phyloP scores from a whole-genome alignment of 1,139 yeast genomes.

The Lodderomyces beijingensis region DNA sequence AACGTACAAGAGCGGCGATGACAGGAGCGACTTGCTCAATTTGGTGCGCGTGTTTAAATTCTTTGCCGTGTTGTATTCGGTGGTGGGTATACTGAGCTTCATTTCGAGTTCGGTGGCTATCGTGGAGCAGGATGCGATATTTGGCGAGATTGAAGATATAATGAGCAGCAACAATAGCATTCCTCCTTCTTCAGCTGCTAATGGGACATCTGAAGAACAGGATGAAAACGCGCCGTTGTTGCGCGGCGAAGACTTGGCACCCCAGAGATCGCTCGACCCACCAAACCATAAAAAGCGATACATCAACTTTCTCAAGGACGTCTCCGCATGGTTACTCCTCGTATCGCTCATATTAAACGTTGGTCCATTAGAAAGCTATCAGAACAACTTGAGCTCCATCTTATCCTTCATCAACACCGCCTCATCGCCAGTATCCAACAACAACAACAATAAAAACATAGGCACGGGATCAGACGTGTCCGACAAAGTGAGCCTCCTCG shows the following conservation, averaged over 20 bases:
- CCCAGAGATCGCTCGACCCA: slow-evolving; percentile 34
- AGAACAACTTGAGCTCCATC: slow-evolving; percentile 77
- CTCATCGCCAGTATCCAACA: not conserved
- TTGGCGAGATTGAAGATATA: slow-evolving; percentile 19
- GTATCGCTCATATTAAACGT: slow-evolving; percentile 61
- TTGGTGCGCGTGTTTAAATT: slow-evolving; percentile 45
- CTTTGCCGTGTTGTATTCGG: slow-evolving; percentile 53
- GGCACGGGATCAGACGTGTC: slow-evolving; percentile 44
- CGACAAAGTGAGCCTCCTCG: slow-evolving; percentile 38
- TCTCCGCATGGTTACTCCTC: slow-evolving; percentile 62
- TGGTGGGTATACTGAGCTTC: slow-evolving; percentile 57
- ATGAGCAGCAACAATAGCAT: not conserved
- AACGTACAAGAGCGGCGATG: not conserved
- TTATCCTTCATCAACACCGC: slow-evolving; percentile 16
- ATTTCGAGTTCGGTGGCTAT: slow-evolving; percentile 59
- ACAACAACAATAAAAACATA: slow-evolving; percentile 17
- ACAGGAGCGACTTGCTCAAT: slow-evolving; percentile 1
- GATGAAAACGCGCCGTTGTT: slow-evolving; percentile 12
- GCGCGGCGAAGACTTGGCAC: slow-evolving; percentile 11
- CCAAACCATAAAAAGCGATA: slow-evolving; percentile 48
- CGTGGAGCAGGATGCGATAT: slow-evolving; percentile 52
- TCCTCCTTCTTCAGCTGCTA: not conserved
- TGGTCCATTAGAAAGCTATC: slow-evolving; percentile 87
- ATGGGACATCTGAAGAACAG: slow-evolving; percentile 1
- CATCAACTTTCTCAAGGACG: slow-evolving; percentile 52